Evolutionary conservation across 208 protist species (phyloP).

Genomic region (Trichomonas vaginalis): DNA sequence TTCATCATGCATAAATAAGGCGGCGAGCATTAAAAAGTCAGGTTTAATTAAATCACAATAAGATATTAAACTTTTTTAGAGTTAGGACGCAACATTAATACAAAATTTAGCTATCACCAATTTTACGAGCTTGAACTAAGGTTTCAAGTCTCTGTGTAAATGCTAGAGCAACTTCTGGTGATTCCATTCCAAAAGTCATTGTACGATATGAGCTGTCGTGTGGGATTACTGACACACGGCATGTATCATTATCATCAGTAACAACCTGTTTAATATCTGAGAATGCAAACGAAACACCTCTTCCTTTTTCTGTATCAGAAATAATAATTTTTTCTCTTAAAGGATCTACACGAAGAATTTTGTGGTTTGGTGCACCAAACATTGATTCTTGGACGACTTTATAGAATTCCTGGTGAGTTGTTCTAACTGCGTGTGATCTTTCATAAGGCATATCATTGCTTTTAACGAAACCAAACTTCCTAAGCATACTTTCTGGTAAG

Average conservation of each 20-base stretch:
- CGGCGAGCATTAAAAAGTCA: no score
- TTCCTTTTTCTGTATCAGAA: not conserved
- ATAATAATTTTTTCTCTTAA: not conserved
- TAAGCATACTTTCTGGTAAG: not conserved
- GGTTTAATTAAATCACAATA: no score
- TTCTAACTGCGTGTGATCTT: not conserved
- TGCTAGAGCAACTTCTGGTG: not conserved
- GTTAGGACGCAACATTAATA: no score
- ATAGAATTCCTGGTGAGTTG: not conserved
- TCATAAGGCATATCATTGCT: not conserved
- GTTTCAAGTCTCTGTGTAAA: not conserved
- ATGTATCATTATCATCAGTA: not conserved
- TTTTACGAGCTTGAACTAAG: not conserved
- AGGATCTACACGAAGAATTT: not conserved
- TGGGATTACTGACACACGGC: not conserved
- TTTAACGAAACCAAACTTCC: not conserved
- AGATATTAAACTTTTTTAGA: no score
- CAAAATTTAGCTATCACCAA: not conserved
- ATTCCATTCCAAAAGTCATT: not conserved
- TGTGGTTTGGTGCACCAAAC: not conserved
- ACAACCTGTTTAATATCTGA: not conserved
- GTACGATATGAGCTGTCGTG: not conserved
- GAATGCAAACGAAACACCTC: not conserved
- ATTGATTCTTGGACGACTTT: not conserved
- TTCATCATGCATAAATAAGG: no score